Conservation (phyloP, 2,329 filamentous ascomycete species). For the Ophiocordyceps camponoti-saundersi region DNA sequence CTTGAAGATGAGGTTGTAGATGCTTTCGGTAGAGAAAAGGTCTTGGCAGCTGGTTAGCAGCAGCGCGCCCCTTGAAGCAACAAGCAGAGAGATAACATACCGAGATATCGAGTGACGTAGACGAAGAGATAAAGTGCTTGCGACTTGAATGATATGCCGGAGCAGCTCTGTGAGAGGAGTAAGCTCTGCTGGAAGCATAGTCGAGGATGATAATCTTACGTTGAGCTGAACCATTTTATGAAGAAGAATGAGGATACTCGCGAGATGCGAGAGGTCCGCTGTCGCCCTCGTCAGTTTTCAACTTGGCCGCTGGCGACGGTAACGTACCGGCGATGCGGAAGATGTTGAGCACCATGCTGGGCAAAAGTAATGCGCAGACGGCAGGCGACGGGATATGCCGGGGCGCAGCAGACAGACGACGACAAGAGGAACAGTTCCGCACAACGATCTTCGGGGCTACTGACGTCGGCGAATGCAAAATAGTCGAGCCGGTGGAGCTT, state of each 20-base stretch:
- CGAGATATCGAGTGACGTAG: conserved; percentile 84
- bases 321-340: conserved; percentile 39
- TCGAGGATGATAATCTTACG: conserved; percentile 32
- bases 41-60: conserved; percentile 30
- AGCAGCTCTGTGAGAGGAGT: conserved; percentile 61
- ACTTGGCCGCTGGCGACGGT: background rate
- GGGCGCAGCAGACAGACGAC: background rate
- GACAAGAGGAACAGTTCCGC: background rate
- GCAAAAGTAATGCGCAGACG: background rate
- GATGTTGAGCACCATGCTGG: conserved; percentile 33
- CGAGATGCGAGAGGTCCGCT: conserved; percentile 92
- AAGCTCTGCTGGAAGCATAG: background rate
- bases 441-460: background rate
- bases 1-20: conserved; percentile 94
- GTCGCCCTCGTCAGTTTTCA: conserved; percentile 6
- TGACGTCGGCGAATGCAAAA: background rate
- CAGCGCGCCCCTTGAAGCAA: background rate
- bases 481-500: background rate
- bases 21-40: conserved; percentile 65
- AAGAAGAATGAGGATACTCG: conserved; percentile 84
- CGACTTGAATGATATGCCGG: conserved; percentile 97
- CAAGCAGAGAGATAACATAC: conserved; percentile 21
- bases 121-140: conserved; percentile 90
- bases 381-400: background rate
- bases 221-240: conserved; percentile 93